phyloP scores from a whole-genome alignment of 306 rosid genomes.

The Glycine tomentella region DNA sequence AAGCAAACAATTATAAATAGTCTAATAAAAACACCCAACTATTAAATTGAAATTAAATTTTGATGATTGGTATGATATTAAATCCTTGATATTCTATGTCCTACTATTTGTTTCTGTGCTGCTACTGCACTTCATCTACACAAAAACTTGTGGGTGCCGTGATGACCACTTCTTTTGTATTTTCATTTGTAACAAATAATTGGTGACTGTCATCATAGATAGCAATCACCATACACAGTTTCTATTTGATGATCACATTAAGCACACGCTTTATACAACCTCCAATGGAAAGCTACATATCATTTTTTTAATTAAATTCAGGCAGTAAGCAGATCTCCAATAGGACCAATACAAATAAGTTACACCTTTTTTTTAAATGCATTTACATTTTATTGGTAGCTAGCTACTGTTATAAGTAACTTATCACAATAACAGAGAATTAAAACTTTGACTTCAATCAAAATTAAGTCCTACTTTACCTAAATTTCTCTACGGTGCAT shows the following conservation, averaged over 20 bases:
- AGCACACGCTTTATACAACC: conserved; percentile 48
- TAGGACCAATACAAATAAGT: conserved; percentile 1
- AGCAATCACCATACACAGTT: conserved; percentile 50
- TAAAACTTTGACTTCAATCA: background rate
- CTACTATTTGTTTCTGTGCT: background rate
- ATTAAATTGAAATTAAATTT: conserved; percentile 1
- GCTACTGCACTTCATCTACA: background rate
- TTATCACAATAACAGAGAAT: background rate
- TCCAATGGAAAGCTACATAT: conserved; percentile 26
- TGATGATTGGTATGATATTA: too few species aligned
- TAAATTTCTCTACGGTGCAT: background rate
- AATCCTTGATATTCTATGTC: background rate
- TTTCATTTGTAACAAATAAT: conserved; percentile 25
- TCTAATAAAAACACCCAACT: background rate
- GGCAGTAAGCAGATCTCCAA: conserved; percentile 1
- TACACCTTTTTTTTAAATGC: background rate
- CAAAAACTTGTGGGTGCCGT: conserved; percentile 15
- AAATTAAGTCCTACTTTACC: background rate
- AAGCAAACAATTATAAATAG: too few species aligned
- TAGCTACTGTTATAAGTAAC: conserved; percentile 1
- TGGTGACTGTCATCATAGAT: conserved; percentile 56
- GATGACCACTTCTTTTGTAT: background rate
- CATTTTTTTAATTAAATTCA: conserved; percentile 1
- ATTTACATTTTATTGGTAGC: too few species aligned
- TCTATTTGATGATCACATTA: conserved; percentile 51